Base-by-base conservation (phyloP, 1,284 basidiomycete genomes). In the Ganoderma sinense region DNA sequence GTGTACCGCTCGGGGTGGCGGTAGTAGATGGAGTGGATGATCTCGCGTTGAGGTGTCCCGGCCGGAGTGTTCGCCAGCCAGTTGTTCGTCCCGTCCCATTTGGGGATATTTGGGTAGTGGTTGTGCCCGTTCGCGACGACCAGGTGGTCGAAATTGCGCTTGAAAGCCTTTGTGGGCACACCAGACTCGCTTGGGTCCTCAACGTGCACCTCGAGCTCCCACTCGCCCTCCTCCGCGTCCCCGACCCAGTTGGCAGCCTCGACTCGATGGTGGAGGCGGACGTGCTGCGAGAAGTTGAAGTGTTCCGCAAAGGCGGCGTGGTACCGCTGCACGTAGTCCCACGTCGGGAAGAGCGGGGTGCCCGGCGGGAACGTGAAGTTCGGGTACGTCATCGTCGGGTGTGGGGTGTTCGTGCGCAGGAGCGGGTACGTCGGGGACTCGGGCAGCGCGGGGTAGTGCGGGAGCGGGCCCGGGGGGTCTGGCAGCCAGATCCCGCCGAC, bases 21-120 rank as follows among this genome's bases (percentile, higher is more conserved):
- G 74, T 88, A 89, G 76, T 83, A 89, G n/a, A 88, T 80, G 3
- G 87, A 86, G 75, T 89, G 88, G 26, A 86, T 45, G 2, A 88
- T 82, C 70, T 84, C 80, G 29, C 83, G 78, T 62, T 71, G 70
- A 2, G 75, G 75, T 4, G 67, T 66, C 10, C 79, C 80, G 4
- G 70, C 43, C 3, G 77, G 74, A 4, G 75, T 75, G 41, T 75
- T 77, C 16, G 73, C 75, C 16, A 88, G 73, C 88, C 88, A 89
- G 4, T 79, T 80, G 4, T 85, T 81, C 62, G 85, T 82, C 0
- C 88, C 88, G 16, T 75, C 76, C 81, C 86, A 88, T 4, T 72
- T 71, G 1, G 84, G 84, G 4, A 84, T 79, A 20, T 81, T 79
- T 2, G 89, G 88, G 71, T 85, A 82, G 71, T 87, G 87, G 69